Evolutionary conservation across 176 grass and related monocot species (phyloP), one percentile per base, ranked within the genome.

Genomic region (Carex kokanica): DNA sequence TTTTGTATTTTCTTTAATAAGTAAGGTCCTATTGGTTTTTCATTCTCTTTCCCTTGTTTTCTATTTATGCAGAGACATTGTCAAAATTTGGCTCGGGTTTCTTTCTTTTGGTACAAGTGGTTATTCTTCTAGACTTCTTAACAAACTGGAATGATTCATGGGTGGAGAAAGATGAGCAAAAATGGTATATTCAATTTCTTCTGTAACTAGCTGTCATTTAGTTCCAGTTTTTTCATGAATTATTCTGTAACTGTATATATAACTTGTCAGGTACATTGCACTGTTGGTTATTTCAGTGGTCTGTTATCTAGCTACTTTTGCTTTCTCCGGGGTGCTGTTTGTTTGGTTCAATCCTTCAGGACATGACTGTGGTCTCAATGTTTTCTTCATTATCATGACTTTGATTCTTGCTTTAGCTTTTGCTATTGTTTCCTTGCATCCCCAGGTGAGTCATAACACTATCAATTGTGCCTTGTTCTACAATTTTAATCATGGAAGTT

Each of bases 51-150:
- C 56, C 13, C 20, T 13, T 29, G 3, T 55, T 72, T 84, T 78
- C 27, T 31, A 6, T 60, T 81, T 43, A 65, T 93, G 84, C 92
- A 98, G 95, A 98, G 86, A 82, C 91, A 85, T 69, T 94, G 23
- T 98, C 90, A 12, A 98, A 98, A 80, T 98, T 98, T 90, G 95
- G 95, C 29, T 98, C 95, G 25, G 92, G 95, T n/a, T 87, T 98
- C 56, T 98, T 98, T 80, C 95, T 98, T 87, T 86, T 98, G 70
- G 95, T 94, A 60, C 95, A 98, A 91, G 89, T 98, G 32, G 82
- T 98, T 69, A 90, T 98, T 86, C 89, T 98, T 32, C 81, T 98
- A 77, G 95, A 98, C 74, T 98, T 98, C 45, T 86, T 86, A 83
- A 91, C 94, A 60, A 93, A 85, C 78, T 94, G 95, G 95, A 98